Evolutionary conservation across 1,139 yeast species (phyloP), one percentile per base, ranked within the genome.

Genomic region (Suzukiozyma palmioleophila): DNA sequence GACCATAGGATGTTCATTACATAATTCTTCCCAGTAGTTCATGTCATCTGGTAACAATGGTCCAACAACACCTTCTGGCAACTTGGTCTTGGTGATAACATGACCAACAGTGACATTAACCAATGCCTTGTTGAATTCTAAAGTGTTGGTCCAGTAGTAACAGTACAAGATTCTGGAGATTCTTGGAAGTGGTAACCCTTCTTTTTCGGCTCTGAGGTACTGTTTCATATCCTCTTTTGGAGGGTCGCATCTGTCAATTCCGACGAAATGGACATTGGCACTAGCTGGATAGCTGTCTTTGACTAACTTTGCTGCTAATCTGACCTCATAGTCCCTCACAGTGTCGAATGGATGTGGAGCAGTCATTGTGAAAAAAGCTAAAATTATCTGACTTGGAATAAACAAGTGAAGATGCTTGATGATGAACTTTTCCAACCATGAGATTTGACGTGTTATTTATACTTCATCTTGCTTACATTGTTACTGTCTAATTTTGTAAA

Each of bases 41-140:
- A 83, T 67, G 61, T 85, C 95, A 41, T 78, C 85, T 34, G 84
- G 84, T 52, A 85, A 78, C 45, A 83, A 60, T 16, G 95, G 95
- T 46, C 92, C 94, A 44, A 81, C 79, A 40, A 72, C 71, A 37
- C 89, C 90, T 51, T 73, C 62, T 39, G 85, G 82, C 48, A 80
- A 70, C 44, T 66, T 62, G 43, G 64, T 65, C 56, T 74, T 75
- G 53, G 84, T 75, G 57, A 82, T 74, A 40, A 85, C 61, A 53
- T 80, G 86, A 35, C 81, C 81, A 44, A 71, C 67, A 35, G 84
- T 72, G 29, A 81, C 80, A 54, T 85, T 82, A 47, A 84, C 77
- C 58, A 86, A 72, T 26, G 89, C 83, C 68, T 86, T 87, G 69
- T 82, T 77, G 57, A 84, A 80, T 10, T 64, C 77, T 51, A 65